phyloP scores from a whole-genome alignment of 1,284 basidiomycete species.

The Boletus hoseneyae region DNA sequence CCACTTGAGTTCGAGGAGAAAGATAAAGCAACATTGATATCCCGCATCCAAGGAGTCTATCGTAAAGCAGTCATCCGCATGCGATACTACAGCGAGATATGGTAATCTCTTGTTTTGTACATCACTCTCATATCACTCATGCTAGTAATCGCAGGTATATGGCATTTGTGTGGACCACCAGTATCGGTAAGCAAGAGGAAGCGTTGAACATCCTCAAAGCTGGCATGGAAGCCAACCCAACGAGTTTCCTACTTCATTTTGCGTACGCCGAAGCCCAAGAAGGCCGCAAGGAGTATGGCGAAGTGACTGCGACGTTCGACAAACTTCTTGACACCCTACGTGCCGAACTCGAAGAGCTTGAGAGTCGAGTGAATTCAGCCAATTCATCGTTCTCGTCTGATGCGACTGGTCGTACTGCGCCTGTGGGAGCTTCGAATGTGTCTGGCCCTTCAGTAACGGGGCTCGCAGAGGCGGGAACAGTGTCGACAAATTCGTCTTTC shows the following conservation, averaged over 20 bases:
- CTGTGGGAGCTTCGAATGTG: constrained; percentile 27
- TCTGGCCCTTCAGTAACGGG: constrained; percentile 15
- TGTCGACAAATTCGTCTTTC: constrained; percentile 41
- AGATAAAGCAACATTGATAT: constrained; percentile 65
- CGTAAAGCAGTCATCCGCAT: constrained; percentile 85
- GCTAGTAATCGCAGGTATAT: constrained; percentile 67
- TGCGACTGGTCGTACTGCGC: constrained; percentile 26
- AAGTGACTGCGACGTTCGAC: constrained; percentile 69
- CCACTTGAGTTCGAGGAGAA: constrained; percentile 90
- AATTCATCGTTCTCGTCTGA: constrained; percentile 40
- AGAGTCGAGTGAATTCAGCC: constrained; percentile 46
- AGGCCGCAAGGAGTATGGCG: constrained; percentile 57
- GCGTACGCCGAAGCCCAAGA: constrained; percentile 87
- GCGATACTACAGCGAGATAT: constrained; percentile 94
- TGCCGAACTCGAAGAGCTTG: constrained; percentile 69
- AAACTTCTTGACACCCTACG: constrained; percentile 70
- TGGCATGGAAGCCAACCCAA: constrained; percentile 86
- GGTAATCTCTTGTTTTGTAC: constrained; percentile 47
- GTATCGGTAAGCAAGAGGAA: constrained; percentile 78
- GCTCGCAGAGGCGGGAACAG: constrained; percentile 24
- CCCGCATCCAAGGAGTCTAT: constrained; percentile 81
- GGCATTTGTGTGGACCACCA: constrained; percentile 79
- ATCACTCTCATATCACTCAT: constrained; percentile 13
- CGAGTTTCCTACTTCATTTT: constrained; percentile 86
- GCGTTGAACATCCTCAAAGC: constrained; percentile 77